Conservation (phyloP, 2,329 filamentous ascomycete genomes). For the Orbilia quercus region DNA sequence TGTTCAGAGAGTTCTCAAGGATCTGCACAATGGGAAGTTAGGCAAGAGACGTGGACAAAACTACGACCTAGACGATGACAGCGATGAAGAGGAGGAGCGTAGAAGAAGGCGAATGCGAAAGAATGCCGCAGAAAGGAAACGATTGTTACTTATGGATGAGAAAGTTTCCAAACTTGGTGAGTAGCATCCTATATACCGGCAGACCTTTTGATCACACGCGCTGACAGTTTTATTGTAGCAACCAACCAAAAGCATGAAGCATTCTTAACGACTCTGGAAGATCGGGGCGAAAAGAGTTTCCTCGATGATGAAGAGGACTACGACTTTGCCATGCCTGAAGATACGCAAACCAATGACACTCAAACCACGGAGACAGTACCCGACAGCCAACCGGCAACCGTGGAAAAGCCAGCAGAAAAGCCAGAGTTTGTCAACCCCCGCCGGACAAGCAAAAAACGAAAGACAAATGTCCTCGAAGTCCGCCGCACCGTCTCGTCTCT, state of each 20-base stretch:
- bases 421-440: constrained; percentile 38
- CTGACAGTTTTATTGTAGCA: constrained; percentile 64
- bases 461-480: constrained; percentile 37
- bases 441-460: constrained; percentile 35
- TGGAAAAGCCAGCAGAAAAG: constrained; percentile 19
- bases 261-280: constrained; percentile 89
- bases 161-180: constrained; percentile 80
- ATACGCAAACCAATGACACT: constrained; percentile 45
- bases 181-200: constrained; percentile 56
- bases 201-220: neutral
- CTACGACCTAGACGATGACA: constrained; percentile 82
- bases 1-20: constrained; percentile 89
- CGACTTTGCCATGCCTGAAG: constrained; percentile 59
- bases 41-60: constrained; percentile 79
- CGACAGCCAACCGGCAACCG: constrained; percentile 25
- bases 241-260: constrained; percentile 88
- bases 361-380: constrained; percentile 29
- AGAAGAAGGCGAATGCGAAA: constrained; percentile 69
- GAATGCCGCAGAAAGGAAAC: constrained; percentile 88
- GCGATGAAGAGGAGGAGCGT: constrained; percentile 79
- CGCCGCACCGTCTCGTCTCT: constrained; percentile 40
- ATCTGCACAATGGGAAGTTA: constrained; percentile 88
- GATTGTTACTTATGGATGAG: constrained; percentile 86
- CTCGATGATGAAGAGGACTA: constrained; percentile 68
- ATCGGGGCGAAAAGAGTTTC: constrained; percentile 80